Evolutionary conservation across 306 rosid genomes (phyloP).

Genomic region (Dryas alaskensis): DNA sequence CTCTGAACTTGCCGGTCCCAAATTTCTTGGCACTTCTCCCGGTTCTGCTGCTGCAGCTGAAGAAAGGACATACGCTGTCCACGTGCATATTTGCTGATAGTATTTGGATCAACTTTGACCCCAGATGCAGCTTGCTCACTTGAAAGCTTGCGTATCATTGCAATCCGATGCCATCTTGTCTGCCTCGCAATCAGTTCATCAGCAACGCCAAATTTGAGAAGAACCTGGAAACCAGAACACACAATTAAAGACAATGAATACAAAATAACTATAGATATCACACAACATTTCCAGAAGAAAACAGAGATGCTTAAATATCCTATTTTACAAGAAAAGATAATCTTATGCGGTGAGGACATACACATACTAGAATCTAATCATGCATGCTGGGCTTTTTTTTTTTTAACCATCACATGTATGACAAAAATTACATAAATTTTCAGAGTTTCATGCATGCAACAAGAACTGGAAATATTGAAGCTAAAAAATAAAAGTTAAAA

Average conservation of each 20-base stretch:
- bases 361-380: neutral
- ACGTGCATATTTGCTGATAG: constrained; percentile 95
- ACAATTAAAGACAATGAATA: constrained; percentile 20
- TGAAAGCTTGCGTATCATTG: constrained; percentile 97
- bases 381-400: neutral
- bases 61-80: constrained; percentile 99
- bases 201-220: constrained; percentile 83
- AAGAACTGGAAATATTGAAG: too few relatives aligned
- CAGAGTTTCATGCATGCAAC: too few relatives aligned
- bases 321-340: neutral
- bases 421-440: neutral
- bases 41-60: constrained; percentile 95
- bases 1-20: constrained; percentile 94
- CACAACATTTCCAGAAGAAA: neutral
- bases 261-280: neutral
- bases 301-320: neutral
- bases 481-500: too few relatives aligned
- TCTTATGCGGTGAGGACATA: neutral
- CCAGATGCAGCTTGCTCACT: constrained; percentile 98
- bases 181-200: constrained; percentile 85
- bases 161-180: constrained; percentile 99
- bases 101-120: constrained; percentile 90
- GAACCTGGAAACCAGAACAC: constrained; percentile 59
- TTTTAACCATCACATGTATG: neutral
- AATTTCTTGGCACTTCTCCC: constrained; percentile 97